A percentile compares a stretch with the other conserved stretches of the same genome.
Conservation (phyloP, 768 basidiomycete species). For the Agrocybe praecox region DNA sequence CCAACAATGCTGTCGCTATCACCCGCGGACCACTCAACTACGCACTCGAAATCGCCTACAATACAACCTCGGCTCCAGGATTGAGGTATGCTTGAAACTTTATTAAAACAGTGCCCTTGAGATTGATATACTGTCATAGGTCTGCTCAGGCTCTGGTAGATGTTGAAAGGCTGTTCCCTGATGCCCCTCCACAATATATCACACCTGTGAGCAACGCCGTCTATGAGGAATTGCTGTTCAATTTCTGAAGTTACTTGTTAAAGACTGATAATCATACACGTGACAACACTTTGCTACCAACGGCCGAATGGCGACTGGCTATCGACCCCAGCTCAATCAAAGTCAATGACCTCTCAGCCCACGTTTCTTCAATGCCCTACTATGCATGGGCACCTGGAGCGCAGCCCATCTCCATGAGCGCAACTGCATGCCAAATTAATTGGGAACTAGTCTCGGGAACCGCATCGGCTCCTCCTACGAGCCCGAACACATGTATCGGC, state of each 20-base stretch:
- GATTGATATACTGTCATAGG: slow-evolving; percentile 17
- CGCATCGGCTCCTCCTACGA: slow-evolving; percentile 36
- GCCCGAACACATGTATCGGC: slow-evolving; percentile 35
- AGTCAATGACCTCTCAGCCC: slow-evolving; percentile 30
- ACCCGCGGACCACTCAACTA: slow-evolving; percentile 39
- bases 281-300: slow-evolving; percentile 40
- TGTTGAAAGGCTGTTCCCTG: slow-evolving; percentile 34
- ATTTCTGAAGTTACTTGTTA: background rate
- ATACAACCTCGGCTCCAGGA: slow-evolving; percentile 33
- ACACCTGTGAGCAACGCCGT: slow-evolving; percentile 30
- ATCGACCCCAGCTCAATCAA: slow-evolving; percentile 39
- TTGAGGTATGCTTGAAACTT: slow-evolving; percentile 24
- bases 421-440: slow-evolving; percentile 37
- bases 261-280: slow-evolving; percentile 42
- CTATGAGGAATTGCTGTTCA: background rate
- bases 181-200: slow-evolving; percentile 35
- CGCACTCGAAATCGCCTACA: slow-evolving; percentile 37
- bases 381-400: slow-evolving; percentile 42
- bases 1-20: slow-evolving; percentile 37
- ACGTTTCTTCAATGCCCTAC: slow-evolving; percentile 30
- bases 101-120: background rate
- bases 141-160: slow-evolving; percentile 39
- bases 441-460: slow-evolving; percentile 35
- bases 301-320: slow-evolving; percentile 38
- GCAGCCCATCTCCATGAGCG: slow-evolving; percentile 41